Base-by-base conservation (phyloP, 2,329 filamentous ascomycete species). In the Emmonsia crescens region DNA sequence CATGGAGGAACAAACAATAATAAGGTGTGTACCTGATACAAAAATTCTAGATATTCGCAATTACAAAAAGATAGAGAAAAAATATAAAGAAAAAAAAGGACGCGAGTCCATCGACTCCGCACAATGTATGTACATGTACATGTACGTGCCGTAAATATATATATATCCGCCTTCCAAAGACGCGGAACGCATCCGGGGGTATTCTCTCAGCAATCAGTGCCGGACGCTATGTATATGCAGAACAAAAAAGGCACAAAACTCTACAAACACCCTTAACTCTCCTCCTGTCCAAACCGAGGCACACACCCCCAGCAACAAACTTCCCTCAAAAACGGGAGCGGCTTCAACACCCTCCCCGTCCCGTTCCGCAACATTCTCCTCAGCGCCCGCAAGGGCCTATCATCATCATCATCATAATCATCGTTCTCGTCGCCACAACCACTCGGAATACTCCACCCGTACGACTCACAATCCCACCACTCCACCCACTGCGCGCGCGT, bases 401-500 rank as follows among this genome's bases (percentile, higher is more conserved):
- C 75, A 77, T 75, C 75, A 77, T 10, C 21, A 40, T 14, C 36
- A 42, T 19, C 54, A 19, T 3, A 36, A 24, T 21, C 36, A 42
- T 19, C 54, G 9, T 3, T 36, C 10, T 21, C 21, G 4, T 2
- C 54, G 12, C 5, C 51, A 19, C 14, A 29, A 33, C 12, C 8
- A 8, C 63, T 79, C 77, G 24, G 77, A 68, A 76, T 29, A 57
- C 19, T 44, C n/a, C 24, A 19, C 42, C 44, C 76, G 78, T 65
- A 75, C 70, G 0, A 73, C 68, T 12, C 75, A 42, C 60, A 63
- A 58, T 60, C 60, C 68, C 69, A 71, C 68, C 68, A 71, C 62
- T 79, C 77, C 19, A 77, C 68, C 76, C 77, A 79, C 64, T 76
- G 71, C 0, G 73, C 69, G 10, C 76, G 73, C 19, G 76, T 71